These are phyloP conservation scores for Ceriops zippeliana DNA, from an alignment of 345 rosid species.

Conservation along the genomic window DNA sequence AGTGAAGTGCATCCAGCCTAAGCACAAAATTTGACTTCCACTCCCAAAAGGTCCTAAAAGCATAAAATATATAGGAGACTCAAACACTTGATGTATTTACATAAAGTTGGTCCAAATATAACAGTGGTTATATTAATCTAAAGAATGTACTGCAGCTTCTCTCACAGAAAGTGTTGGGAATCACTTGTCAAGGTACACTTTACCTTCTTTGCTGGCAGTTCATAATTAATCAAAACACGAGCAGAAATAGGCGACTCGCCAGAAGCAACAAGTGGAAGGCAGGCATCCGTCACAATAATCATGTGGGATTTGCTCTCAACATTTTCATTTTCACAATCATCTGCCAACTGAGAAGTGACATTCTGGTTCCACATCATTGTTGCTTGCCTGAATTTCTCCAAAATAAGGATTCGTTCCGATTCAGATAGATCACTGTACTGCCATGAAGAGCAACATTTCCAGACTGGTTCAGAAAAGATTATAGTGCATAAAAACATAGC, in stretches of 20 bases:
- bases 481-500: background rate
- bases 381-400: constrained; percentile 62
- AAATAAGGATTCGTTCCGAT: constrained; percentile 44
- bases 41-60: too few species aligned
- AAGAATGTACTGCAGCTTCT: too few species aligned
- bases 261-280: constrained; percentile 63
- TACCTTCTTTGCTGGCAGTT: constrained; percentile 78
- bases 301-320: constrained; percentile 55
- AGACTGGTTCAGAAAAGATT: constrained; percentile 5
- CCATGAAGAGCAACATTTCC: constrained; percentile 3
- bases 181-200: background rate
- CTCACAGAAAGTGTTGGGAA: too few species aligned
- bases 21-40: too few species aligned
- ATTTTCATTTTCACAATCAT: constrained; percentile 32
- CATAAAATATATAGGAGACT: too few species aligned
- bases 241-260: constrained; percentile 67
- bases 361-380: constrained; percentile 55
- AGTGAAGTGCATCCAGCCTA: too few species aligned
- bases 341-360: constrained; percentile 30
- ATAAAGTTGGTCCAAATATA: background rate
- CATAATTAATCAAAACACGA: constrained; percentile 76
- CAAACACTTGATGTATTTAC: background rate
- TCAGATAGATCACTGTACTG: constrained; percentile 81
- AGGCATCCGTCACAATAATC: constrained; percentile 74
- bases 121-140: too few species aligned